Base-by-base conservation (phyloP, 345 rosid species). In the Syzygium jambos region DNA sequence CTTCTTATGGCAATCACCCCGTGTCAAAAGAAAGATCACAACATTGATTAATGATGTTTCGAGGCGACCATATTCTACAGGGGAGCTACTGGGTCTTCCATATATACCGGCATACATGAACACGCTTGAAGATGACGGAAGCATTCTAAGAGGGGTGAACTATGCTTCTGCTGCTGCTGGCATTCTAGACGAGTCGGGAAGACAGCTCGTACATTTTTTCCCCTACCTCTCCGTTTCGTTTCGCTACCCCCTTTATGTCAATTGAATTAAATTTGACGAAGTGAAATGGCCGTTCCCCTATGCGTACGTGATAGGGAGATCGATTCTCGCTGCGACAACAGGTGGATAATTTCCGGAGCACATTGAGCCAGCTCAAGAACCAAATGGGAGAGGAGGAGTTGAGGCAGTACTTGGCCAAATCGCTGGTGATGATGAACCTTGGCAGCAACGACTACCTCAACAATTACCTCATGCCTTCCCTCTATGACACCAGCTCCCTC, bases 101-200 rank as follows among this genome's bases (percentile, higher is more conserved):
- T 89, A 87, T 56, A 89, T 94, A 87, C 98, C 99, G 52, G 91
- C 98, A 21, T 93, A 86, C 80, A 90, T 90, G 22, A 90, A 87
- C 13, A 92, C 98, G 2, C 55, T 90, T 21, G 87, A 63, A n/a
- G 90, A 89, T 21, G 92, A 91, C 78, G 86, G 84, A 56, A 87
- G 90, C 88, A 89, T 95, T 57, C 90, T 91, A 38, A 88, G 87
- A 30, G 97, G 98, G 54, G 94, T 95, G 15, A 96, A 96, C 90
- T 96, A 93, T 83, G 99, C 98, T 9, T 96, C 99, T 12, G 99
- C 99, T 3, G 99, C 96, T 43, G 98, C 95, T 3, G 99, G 99
- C 87, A 95, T 95, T 77, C 93, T 95, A 38, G 96, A 95, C 11
- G 92, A 90, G 89, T 92, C 95, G 7, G 99, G 98, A 90, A 93